A percentile compares a stretch with the other conserved stretches of the same genome.
Conservation (phyloP, 306 rosid species). For the Purshia tridentata region DNA sequence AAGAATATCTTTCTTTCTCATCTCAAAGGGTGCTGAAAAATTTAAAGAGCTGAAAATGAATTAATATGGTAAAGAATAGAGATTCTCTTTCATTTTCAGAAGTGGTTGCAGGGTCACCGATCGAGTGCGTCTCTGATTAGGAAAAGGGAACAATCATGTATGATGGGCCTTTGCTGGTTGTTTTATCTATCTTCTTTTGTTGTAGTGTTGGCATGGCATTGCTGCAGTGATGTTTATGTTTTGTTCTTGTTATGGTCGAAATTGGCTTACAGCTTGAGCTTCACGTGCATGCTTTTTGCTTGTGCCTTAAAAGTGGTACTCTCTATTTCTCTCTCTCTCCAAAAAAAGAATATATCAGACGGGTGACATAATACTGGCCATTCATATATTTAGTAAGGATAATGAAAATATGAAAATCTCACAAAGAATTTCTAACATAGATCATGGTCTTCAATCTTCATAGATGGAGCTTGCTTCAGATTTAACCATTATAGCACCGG, state of each 20-base stretch:
- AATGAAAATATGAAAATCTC: background rate
- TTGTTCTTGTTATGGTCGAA: slow-evolving; percentile 41
- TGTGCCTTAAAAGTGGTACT: slow-evolving; percentile 23
- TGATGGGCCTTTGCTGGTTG: slow-evolving; percentile 27
- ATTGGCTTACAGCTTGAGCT: slow-evolving; percentile 38
- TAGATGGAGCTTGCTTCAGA: no score
- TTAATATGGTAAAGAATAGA: slow-evolving; percentile 12
- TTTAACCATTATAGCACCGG: no score
- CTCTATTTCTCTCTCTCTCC: background rate
- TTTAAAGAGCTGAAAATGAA: slow-evolving; percentile 2
- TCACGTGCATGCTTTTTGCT: slow-evolving; percentile 46
- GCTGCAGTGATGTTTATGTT: slow-evolving; percentile 19
- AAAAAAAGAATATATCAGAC: background rate
- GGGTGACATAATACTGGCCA: background rate
- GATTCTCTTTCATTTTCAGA: slow-evolving; percentile 28
- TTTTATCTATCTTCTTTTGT: slow-evolving; percentile 18
- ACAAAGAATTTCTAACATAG: no score
- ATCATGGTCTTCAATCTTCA: no score
- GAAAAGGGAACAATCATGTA: slow-evolving; percentile 31
- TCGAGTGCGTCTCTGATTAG: slow-evolving; percentile 5
- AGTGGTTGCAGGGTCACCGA: slow-evolving; percentile 30
- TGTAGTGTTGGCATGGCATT: background rate
- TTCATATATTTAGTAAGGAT: background rate
- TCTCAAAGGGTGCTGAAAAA: slow-evolving; percentile 45
- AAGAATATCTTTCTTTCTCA: slow-evolving; percentile 43